phyloP scores from a whole-genome alignment of 495 filamentous ascomycete species.

The Astrothelium macrocarpum region DNA sequence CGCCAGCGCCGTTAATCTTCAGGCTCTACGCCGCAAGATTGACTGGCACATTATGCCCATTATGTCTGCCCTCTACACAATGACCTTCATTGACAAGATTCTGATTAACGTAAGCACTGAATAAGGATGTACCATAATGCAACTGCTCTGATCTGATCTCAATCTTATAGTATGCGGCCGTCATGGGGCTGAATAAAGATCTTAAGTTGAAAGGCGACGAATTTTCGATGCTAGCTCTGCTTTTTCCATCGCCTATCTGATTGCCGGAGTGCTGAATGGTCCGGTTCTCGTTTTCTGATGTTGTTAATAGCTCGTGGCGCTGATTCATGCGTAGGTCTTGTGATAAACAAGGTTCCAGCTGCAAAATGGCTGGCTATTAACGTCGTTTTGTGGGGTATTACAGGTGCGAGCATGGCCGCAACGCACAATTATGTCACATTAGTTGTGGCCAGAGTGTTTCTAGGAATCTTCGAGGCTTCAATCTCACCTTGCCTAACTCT shows the following conservation, averaged over 20 bases:
- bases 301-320: no score
- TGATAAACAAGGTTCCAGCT: slow-evolving; percentile 10
- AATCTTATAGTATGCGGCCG: slow-evolving; percentile 41
- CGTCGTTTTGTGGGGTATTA: slow-evolving; percentile 37
- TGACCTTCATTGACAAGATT: slow-evolving; percentile 26
- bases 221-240: slow-evolving; percentile 45
- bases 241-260: slow-evolving; percentile 48
- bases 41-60: slow-evolving; percentile 23
- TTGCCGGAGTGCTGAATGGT: slow-evolving; percentile 48
- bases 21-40: slow-evolving; percentile 16
- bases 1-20: background rate
- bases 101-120: slow-evolving; percentile 12
- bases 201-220: slow-evolving; percentile 43
- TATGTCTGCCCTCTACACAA: slow-evolving; percentile 23
- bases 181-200: slow-evolving; percentile 46
- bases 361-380: slow-evolving; percentile 23
- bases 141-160: background rate
- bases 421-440: slow-evolving; percentile 41
- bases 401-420: slow-evolving; percentile 48
- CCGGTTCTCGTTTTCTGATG: slow-evolving; percentile 12
- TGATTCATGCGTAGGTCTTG: background rate
- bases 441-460: slow-evolving; percentile 44
- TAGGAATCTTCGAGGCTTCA: slow-evolving; percentile 56
- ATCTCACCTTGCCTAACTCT: slow-evolving; percentile 52
- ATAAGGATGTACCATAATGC: background rate